phyloP scores from a whole-genome alignment of 192 early-diverging fungal species.

The Irineochytrium annulatum region DNA sequence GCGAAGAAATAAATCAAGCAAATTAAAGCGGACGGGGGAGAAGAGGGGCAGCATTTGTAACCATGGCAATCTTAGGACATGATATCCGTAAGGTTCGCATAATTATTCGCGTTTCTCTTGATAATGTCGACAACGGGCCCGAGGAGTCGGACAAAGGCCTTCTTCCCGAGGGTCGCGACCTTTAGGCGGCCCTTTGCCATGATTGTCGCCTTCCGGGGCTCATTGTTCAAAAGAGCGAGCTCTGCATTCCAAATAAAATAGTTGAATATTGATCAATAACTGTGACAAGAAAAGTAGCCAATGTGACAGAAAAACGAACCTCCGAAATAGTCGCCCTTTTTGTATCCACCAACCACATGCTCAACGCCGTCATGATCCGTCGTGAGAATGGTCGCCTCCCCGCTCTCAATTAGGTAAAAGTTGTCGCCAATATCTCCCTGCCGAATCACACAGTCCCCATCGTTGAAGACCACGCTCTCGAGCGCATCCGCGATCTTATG shows the following conservation, averaged over 20 bases:
- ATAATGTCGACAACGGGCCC: conserved; percentile 96
- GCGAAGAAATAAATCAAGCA: too few relatives aligned
- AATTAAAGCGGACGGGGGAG: too few relatives aligned
- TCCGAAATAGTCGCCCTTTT: conserved; percentile 93
- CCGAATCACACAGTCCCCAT: conserved; percentile 75
- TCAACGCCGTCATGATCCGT: conserved; percentile 74
- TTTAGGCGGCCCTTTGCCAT: conserved; percentile 81
- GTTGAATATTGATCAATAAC: background rate
- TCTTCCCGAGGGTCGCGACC: conserved; percentile 92
- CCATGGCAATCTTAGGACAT: too few relatives aligned
- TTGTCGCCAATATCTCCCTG: conserved; percentile 93
- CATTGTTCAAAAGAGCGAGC: conserved; percentile 90
- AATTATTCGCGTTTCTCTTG: conserved; percentile 90
- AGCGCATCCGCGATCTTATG: conserved; percentile 98
- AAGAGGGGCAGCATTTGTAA: too few relatives aligned
- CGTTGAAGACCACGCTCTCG: conserved; percentile 84
- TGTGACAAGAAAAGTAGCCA: conserved; percentile 5
- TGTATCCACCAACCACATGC: conserved; percentile 48
- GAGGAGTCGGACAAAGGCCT: conserved; percentile 90
- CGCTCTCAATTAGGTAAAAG: conserved; percentile 95
- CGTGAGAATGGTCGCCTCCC: conserved; percentile 79
- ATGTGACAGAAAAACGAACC: conserved; percentile 41
- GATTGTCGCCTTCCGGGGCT: conserved; percentile 88
- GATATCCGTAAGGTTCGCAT: conserved; percentile 39
- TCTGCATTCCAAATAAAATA: conserved; percentile 49